A percentile compares a stretch with the other conserved stretches of the same genome.
These are phyloP conservation scores for Bacidia gigantensis DNA, from an alignment of 495 filamentous ascomycete genomes.

Conservation along the genomic window DNA sequence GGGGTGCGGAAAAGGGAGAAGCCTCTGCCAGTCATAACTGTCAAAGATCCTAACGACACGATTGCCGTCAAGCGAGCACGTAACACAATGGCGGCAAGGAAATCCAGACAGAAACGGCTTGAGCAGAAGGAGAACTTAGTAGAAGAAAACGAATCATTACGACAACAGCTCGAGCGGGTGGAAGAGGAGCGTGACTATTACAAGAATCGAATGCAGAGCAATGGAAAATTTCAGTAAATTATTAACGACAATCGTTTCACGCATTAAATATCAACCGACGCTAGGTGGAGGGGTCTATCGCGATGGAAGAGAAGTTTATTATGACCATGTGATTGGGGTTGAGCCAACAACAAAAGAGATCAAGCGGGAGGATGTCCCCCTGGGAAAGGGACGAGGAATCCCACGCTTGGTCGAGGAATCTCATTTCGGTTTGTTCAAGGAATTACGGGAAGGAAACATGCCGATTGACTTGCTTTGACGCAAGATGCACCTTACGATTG, in stretches of 20 bases:
- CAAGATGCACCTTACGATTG: constrained; percentile 12
- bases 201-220: constrained; percentile 13
- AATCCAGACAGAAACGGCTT: constrained; percentile 76
- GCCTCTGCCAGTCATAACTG: constrained; percentile 63
- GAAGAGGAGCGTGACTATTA: no score
- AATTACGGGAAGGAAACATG: constrained; percentile 27
- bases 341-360: constrained; percentile 13
- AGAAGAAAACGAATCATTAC: constrained; percentile 27
- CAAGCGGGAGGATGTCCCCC: constrained; percentile 8
- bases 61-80: constrained; percentile 82
- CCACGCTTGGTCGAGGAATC: constrained; percentile 15
- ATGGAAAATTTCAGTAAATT: constrained; percentile 19
- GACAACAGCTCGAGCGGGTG: constrained; percentile 25
- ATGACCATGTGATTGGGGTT: constrained; percentile 15
- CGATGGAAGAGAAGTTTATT: constrained; percentile 20
- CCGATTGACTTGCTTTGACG: constrained; percentile 11
- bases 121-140: constrained; percentile 52
- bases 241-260: constrained; percentile 9
- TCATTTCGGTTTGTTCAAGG: constrained; percentile 14
- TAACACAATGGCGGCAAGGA: constrained; percentile 90
- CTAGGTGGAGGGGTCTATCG: constrained; percentile 14
- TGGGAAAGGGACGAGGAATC: constrained; percentile 9
- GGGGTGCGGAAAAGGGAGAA: constrained; percentile 67
- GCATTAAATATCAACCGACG: constrained; percentile 10
- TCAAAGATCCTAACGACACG: constrained; percentile 57